Conservation (phyloP, 129 eudicot species). For the Rutidosis leptorrhynchoides region DNA sequence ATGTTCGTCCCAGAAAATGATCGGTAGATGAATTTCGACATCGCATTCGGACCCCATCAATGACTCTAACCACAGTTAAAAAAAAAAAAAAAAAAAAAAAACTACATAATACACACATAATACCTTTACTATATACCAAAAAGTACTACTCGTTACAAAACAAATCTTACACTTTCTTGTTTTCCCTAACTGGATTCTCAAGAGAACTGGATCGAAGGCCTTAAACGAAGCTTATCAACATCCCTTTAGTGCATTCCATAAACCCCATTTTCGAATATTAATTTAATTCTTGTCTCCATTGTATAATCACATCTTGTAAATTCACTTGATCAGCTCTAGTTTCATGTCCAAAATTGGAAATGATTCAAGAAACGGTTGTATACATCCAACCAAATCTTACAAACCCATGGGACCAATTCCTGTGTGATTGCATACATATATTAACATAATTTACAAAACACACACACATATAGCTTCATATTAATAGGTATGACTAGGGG, state of each 20-base stretch:
- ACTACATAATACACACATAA: background rate
- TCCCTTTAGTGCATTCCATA: slow-evolving; percentile 6
- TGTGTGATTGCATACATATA: slow-evolving; percentile 21
- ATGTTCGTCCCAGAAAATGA: too few relatives aligned
- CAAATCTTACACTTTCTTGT: background rate
- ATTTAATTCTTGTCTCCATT: background rate
- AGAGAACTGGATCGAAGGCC: background rate
- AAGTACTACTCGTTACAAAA: background rate
- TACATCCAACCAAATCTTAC: slow-evolving; percentile 18
- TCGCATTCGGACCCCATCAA: too few relatives aligned
- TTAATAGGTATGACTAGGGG: too few relatives aligned
- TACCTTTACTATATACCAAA: slow-evolving; percentile 3
- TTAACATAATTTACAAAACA: slow-evolving; percentile 2
- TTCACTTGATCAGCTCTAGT: slow-evolving; percentile 15
- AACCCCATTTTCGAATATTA: slow-evolving; percentile 6
- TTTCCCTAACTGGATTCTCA: background rate
- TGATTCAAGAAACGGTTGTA: background rate
- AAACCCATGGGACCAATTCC: slow-evolving; percentile 44
- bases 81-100: too few relatives aligned
- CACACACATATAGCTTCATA: background rate
- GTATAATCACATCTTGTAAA: background rate
- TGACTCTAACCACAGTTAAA: too few relatives aligned
- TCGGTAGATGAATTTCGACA: too few relatives aligned
- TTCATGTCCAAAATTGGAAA: background rate
- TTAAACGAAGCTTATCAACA: background rate